phyloP scores from a whole-genome alignment of 108 stramenopile species.

The Cylindrotheca closterium region DNA sequence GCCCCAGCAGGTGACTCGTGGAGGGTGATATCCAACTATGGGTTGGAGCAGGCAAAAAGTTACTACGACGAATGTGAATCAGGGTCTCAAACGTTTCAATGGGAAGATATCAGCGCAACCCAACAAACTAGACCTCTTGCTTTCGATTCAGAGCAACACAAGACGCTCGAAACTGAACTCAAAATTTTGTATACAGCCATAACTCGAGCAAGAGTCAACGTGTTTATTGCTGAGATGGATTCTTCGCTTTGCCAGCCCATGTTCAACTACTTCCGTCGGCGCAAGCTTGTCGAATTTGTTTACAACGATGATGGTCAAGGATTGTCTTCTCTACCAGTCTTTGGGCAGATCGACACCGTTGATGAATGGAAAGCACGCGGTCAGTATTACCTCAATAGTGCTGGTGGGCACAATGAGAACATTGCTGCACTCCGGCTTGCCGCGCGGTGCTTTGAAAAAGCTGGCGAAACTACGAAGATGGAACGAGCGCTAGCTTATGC shows the following conservation, averaged over 20 bases:
- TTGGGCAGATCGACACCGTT: constrained; percentile 28
- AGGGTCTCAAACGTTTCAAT: constrained; percentile 21
- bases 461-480: constrained; percentile 31
- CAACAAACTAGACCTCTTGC: constrained; percentile 27
- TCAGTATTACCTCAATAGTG: constrained; percentile 42
- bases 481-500: constrained; percentile 34
- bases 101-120: constrained; percentile 18
- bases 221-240: constrained; percentile 42
- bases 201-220: constrained; percentile 37
- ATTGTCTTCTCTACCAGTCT: constrained; percentile 19
- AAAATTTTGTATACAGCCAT: constrained; percentile 48
- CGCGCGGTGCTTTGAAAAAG: constrained; percentile 46
- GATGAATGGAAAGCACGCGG: constrained; percentile 47
- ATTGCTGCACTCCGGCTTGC: constrained; percentile 32
- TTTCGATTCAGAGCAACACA: constrained; percentile 26
- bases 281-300: constrained; percentile 33
- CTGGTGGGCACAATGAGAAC: constrained; percentile 28
- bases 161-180: constrained; percentile 40
- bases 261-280: constrained; percentile 38
- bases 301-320: neutral
- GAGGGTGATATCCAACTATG: constrained; percentile 13
- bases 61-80: neutral
- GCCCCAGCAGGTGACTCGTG: constrained; percentile 30
- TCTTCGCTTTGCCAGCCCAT: constrained; percentile 21
- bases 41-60: constrained; percentile 18